Evolutionary conservation across 2,329 filamentous ascomycete species (phyloP).

Genomic region (Colletotrichum salicis): DNA sequence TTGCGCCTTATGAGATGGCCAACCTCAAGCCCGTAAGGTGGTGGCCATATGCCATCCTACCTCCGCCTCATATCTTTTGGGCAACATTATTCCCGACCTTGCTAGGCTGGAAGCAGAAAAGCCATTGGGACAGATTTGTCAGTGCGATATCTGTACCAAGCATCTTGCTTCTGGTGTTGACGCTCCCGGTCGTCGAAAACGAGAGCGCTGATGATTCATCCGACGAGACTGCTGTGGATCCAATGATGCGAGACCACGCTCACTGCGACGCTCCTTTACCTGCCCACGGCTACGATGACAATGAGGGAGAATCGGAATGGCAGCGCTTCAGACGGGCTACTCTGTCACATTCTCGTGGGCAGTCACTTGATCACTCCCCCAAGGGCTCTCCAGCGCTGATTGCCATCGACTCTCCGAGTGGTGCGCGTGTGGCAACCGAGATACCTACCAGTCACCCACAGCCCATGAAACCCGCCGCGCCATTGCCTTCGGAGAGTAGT

Average conservation of each 20-base stretch:
- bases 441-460: constrained; percentile 21
- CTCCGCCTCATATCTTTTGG: constrained; percentile 76
- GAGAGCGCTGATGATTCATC: constrained; percentile 63
- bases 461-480: constrained; percentile 5
- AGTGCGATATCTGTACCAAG: constrained; percentile 88
- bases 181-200: constrained; percentile 88
- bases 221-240: constrained; percentile 44
- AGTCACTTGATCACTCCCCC: constrained; percentile 40
- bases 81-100: constrained; percentile 89
- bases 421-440: constrained; percentile 27
- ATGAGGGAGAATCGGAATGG: constrained; percentile 66
- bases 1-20: constrained; percentile 54
- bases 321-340: constrained; percentile 66
- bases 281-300: constrained; percentile 43
- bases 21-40: constrained; percentile 67
- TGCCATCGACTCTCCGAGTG: constrained; percentile 39
- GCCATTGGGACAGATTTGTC: constrained; percentile 83
- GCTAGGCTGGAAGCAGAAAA: constrained; percentile 82
- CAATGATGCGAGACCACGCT: constrained; percentile 35
- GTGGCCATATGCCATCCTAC: constrained; percentile 84
- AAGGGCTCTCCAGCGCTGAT: constrained; percentile 46
- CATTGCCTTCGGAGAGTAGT: constrained; percentile 31
- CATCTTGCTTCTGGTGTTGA: constrained; percentile 89
- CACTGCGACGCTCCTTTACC: constrained; percentile 49
- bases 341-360: constrained; percentile 43